These are phyloP conservation scores for Cercophora sp. DNA, from an alignment of 495 filamentous ascomycete genomes.

Conservation along the genomic window DNA sequence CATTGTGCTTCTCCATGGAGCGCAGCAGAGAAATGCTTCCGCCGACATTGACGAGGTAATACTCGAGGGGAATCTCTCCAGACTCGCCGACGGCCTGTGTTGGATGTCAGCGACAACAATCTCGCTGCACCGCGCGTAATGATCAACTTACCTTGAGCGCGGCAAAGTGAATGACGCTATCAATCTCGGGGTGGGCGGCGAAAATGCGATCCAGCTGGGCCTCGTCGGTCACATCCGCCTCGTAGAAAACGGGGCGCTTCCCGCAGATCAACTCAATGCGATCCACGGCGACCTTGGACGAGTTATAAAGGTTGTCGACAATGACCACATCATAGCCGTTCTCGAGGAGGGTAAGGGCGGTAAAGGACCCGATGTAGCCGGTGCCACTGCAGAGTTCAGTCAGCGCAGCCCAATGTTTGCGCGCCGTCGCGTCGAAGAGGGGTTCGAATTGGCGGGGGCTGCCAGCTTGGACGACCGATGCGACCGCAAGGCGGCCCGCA, in stretches of 20 bases:
- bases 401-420: slow-evolving; percentile 7
- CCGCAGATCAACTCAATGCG: slow-evolving; percentile 91
- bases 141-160: slow-evolving; percentile 75
- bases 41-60: slow-evolving; percentile 94
- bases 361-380: slow-evolving; percentile 99
- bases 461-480: slow-evolving; percentile 5
- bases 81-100: slow-evolving; percentile 91
- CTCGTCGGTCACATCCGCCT: slow-evolving; percentile 85
- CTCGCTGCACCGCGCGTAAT: neutral
- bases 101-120: slow-evolving; percentile 3
- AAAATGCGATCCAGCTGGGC: slow-evolving; percentile 83
- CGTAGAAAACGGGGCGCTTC: slow-evolving; percentile 80
- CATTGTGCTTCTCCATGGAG: slow-evolving; percentile 82
- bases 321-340: slow-evolving; percentile 95
- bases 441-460: neutral
- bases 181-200: slow-evolving; percentile 82
- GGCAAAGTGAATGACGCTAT: slow-evolving; percentile 98
- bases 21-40: slow-evolving; percentile 85
- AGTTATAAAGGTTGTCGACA: slow-evolving; percentile 94
- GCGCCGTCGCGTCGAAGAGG: neutral
- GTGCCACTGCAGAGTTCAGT: slow-evolving; percentile 63
- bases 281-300: slow-evolving; percentile 79
- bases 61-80: slow-evolving; percentile 90
- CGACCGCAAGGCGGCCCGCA: neutral
- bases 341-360: slow-evolving; percentile 81